Conservation (phyloP, 805 yeast genomes). For the Candida sakaeoensis region DNA sequence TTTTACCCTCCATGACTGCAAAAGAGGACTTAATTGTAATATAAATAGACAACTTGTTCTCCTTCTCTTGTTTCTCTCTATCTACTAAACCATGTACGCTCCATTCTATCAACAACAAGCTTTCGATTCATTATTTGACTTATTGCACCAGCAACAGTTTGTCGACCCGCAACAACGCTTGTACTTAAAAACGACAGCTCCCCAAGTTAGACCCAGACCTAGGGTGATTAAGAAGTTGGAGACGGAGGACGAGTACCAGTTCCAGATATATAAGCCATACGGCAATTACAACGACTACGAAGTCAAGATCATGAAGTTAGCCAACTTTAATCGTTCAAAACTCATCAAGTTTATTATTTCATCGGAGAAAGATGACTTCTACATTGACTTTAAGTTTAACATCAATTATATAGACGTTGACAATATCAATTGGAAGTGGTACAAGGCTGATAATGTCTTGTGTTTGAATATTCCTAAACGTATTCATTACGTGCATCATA, state of each 20-base stretch:
- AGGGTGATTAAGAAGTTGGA: slow-evolving; percentile 33
- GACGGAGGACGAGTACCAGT: slow-evolving; percentile 30
- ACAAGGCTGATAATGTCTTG: slow-evolving; percentile 25
- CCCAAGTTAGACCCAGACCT: too few relatives aligned
- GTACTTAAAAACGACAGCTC: slow-evolving; percentile 1
- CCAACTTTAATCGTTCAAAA: slow-evolving; percentile 7
- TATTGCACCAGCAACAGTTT: slow-evolving; percentile 11
- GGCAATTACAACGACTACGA: slow-evolving; percentile 35
- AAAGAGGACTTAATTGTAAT: not conserved
- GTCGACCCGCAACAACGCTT: slow-evolving; percentile 6
- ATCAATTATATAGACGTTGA: slow-evolving; percentile 25
- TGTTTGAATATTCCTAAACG: slow-evolving; percentile 36
- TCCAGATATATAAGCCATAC: slow-evolving; percentile 31
- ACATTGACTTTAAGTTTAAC: slow-evolving; percentile 28
- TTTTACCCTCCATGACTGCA: not conserved
- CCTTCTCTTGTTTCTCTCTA: not conserved
- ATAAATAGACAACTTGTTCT: not conserved
- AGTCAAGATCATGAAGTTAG: slow-evolving; percentile 19
- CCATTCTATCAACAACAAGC: slow-evolving; percentile 3
- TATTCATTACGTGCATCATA: slow-evolving; percentile 17
- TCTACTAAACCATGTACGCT: not conserved
- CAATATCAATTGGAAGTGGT: slow-evolving; percentile 34
- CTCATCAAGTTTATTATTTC: slow-evolving; percentile 18
- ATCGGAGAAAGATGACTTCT: slow-evolving; percentile 27
- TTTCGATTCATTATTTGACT: slow-evolving; percentile 13